These are phyloP conservation scores for Emmonsia crescens DNA, from an alignment of 2,329 filamentous ascomycete species.

Conservation along the genomic window DNA sequence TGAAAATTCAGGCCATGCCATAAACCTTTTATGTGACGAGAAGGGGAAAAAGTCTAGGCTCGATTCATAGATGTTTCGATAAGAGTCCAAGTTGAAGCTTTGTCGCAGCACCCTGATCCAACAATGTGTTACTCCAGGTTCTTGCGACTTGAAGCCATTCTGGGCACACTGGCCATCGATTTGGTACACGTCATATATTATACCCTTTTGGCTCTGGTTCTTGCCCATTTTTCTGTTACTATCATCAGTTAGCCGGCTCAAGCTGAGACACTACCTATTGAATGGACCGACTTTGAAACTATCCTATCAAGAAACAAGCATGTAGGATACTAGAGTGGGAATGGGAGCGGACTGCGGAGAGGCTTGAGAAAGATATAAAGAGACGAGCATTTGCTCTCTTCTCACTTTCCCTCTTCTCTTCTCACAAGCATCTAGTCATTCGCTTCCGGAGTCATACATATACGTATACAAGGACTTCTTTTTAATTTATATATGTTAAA, in stretches of 20 bases:
- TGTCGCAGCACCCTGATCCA: not conserved
- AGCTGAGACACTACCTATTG: not conserved
- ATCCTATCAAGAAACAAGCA: not conserved
- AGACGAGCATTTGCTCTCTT: not conserved
- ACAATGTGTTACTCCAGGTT: not conserved
- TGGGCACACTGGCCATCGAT: not conserved
- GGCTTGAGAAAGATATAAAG: not conserved
- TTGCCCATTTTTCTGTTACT: not conserved
- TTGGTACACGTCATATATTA: not conserved
- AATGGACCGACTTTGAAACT: not conserved
- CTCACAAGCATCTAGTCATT: not conserved
- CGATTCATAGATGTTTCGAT: not conserved
- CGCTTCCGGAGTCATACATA: not conserved
- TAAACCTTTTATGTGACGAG: not conserved
- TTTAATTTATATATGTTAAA: not conserved
- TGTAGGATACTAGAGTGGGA: not conserved
- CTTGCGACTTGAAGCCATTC: not conserved
- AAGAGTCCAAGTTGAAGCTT: not conserved
- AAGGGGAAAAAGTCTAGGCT: not conserved
- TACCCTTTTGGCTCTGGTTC: not conserved
- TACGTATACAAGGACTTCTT: not conserved
- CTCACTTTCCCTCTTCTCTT: not conserved
- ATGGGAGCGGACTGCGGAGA: not conserved
- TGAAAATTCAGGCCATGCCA: not conserved
- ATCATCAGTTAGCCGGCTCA: not conserved